Conservation (phyloP, 2,329 filamentous ascomycete species). For the Ceratocystis destructans region DNA sequence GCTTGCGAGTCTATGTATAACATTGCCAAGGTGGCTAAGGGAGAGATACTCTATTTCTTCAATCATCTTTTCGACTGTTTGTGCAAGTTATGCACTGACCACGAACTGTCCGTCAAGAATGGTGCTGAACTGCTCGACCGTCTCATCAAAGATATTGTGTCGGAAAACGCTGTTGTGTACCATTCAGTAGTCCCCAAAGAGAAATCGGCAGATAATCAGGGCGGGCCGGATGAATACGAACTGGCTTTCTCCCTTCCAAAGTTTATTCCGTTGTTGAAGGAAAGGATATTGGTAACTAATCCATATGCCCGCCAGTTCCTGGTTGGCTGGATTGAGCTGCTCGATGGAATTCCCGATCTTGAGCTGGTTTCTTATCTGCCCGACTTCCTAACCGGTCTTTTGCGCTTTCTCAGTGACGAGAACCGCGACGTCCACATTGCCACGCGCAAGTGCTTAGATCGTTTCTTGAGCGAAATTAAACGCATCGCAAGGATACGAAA, state of each 20-base stretch:
- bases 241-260: constrained; percentile 74
- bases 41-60: constrained; percentile 92
- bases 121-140: constrained; percentile 90
- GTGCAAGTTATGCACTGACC: constrained; percentile 92
- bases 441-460: constrained; percentile 76
- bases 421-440: constrained; percentile 91
- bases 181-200: constrained; percentile 66
- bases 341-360: constrained; percentile 92
- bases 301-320: constrained; percentile 91
- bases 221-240: constrained; percentile 32
- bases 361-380: constrained; percentile 88
- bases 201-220: constrained; percentile 32
- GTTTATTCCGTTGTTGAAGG: constrained; percentile 87
- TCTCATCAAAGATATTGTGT: constrained; percentile 89
- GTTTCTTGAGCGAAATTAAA: constrained; percentile 86
- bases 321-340: constrained; percentile 85
- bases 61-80: constrained; percentile 97
- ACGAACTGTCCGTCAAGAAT: constrained; percentile 94
- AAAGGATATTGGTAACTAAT: constrained; percentile 86
- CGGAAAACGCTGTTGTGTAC: constrained; percentile 88
- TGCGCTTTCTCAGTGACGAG: constrained; percentile 83
- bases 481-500: constrained; percentile 87
- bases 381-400: constrained; percentile 75
- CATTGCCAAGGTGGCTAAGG: constrained; percentile 97
- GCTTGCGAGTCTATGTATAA: constrained; percentile 99